Base-by-base conservation (phyloP, 2,329 filamentous ascomycete species). In the Xylariales sp. region DNA sequence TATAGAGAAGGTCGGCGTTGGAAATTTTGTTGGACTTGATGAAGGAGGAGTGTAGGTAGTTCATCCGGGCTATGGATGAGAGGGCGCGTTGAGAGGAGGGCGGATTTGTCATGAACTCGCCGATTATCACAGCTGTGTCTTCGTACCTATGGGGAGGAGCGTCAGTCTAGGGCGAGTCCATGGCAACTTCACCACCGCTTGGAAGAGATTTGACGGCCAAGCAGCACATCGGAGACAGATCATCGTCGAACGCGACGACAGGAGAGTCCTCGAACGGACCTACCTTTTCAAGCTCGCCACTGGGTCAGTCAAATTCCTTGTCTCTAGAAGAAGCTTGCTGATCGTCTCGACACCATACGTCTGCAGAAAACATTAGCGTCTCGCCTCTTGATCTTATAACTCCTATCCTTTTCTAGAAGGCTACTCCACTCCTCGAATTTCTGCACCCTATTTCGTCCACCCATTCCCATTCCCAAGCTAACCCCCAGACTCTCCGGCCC, bases 1-100 rank as follows among this genome's bases (percentile, higher is more conserved):
- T 64, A 55, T 65, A 66, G 24, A 66, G 54, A 18, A 66, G 46
- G 50, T 66, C 62, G 8, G 47, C 53, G 45, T 66, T 65, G 29
- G 52, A 48, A 48, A 66, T 66, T 33, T 54, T 49, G 27, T 62
- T 62, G n/a, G 55, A 50, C 4, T 49, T 48, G 3, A 53, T 44
- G 54, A 64, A 64, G 29, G 49, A 51, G 48, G 50, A 53, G 47
- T 67, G 64, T 38, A 67, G 56, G 47, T 55, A 64, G 54, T 66
- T 67, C 56, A 65, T 62, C 39, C 64, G 62, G 10, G 60, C 60
- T 15, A 65, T 49, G 19, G 58, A 55, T 28, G 51, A 56, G 40
- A 68, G 57, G 19, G 56, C 50, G 18, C 63, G 59, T 24, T 53
- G 51, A 1, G 63, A 62, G 15, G 55, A 56, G 2, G 64, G 64